These are phyloP conservation scores for Chrysanthemum makinoi DNA, from an alignment of 129 eudicot genomes.

Conservation along the genomic window DNA sequence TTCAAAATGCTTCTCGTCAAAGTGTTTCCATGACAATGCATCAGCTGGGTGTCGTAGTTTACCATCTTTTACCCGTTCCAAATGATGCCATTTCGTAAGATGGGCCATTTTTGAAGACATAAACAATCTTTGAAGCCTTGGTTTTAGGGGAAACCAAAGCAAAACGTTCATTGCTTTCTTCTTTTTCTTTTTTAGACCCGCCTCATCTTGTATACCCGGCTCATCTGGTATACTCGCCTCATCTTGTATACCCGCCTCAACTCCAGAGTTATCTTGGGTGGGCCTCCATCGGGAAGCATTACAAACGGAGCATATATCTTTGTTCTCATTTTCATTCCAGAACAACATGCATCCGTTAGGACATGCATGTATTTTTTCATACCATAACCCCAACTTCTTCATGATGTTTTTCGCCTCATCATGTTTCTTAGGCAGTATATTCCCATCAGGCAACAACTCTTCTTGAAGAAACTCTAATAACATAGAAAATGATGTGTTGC, in stretches of 20 bases:
- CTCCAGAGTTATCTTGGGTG: background rate
- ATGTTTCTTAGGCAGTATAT: background rate
- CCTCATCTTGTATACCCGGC: too few species aligned
- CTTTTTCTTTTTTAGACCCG: background rate
- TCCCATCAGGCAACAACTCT: background rate
- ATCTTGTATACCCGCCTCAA: background rate
- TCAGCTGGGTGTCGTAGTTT: background rate
- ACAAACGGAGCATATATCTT: background rate
- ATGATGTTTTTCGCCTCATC: background rate
- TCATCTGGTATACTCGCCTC: background rate
- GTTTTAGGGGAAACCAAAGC: constrained; percentile 11
- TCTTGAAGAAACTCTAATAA: background rate
- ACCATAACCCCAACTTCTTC: background rate
- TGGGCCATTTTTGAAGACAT: background rate
- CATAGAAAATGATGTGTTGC: constrained; percentile 3
- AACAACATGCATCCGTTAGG: constrained; percentile 11
- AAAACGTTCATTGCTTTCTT: background rate
- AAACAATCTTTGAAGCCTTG: background rate
- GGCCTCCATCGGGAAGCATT: background rate
- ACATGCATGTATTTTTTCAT: constrained; percentile 4
- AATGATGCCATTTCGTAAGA: background rate
- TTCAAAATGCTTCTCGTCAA: background rate
- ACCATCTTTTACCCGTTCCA: background rate
- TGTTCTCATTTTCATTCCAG: background rate
- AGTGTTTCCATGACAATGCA: background rate